phyloP scores from a whole-genome alignment of 1,284 basidiomycete genomes.

The Moniliella sp. region DNA sequence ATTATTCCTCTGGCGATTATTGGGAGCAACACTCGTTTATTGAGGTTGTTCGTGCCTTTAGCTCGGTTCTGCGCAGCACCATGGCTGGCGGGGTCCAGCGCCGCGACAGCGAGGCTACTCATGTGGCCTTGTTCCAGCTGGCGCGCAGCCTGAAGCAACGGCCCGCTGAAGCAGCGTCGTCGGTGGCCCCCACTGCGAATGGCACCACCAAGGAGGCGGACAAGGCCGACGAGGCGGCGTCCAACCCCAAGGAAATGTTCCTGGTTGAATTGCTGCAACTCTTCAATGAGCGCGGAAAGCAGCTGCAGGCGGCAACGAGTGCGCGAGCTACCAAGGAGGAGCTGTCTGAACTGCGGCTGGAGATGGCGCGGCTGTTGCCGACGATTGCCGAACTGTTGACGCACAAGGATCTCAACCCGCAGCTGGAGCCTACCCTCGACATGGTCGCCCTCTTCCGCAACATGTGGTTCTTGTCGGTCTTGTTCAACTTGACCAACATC shows the following conservation, averaged over 20 bases:
- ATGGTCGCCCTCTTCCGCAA: constrained; percentile 69
- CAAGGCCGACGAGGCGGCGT: constrained; percentile 49
- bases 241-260: constrained; percentile 38
- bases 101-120: constrained; percentile 26
- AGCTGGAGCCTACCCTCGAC: constrained; percentile 43
- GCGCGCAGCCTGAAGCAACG: constrained; percentile 14
- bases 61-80: constrained; percentile 58
- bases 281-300: constrained; percentile 74
- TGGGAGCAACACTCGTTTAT: constrained; percentile 54
- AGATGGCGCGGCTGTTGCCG: constrained; percentile 43
- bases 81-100: constrained; percentile 11
- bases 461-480: constrained; percentile 74
- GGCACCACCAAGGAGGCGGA: too few relatives aligned
- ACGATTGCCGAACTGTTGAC: constrained; percentile 72
- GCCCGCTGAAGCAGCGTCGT: too few relatives aligned
- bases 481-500: constrained; percentile 60
- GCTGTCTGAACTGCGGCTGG: constrained; percentile 15
- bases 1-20: constrained; percentile 67
- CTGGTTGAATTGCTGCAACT: constrained; percentile 64
- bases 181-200: too few relatives aligned
- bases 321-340: constrained; percentile 16
- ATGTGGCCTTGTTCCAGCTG: constrained; percentile 15
- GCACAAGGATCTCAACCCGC: constrained; percentile 52
- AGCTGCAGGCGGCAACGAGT: constrained; percentile 53
- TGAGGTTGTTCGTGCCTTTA: constrained; percentile 67